Conservation (phyloP, 192 early-diverging fungal species). For the Phycomyces nitens region DNA sequence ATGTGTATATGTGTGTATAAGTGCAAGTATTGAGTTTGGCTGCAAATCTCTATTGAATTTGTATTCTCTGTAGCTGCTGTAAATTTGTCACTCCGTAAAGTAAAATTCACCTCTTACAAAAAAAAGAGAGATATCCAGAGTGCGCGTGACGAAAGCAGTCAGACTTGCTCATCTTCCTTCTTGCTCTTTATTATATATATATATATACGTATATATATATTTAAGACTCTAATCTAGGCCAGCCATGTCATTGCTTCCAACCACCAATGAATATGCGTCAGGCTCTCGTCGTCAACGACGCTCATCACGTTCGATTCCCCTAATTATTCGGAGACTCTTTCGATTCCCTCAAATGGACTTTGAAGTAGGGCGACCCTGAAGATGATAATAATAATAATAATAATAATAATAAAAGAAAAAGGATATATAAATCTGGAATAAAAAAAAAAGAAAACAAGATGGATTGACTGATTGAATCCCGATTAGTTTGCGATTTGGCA, state of each 20-base stretch:
- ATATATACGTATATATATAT: too few species aligned
- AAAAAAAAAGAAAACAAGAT: not conserved
- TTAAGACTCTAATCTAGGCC: too few species aligned
- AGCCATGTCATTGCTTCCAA: slow-evolving; percentile 26
- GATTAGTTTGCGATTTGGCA: slow-evolving; percentile 79
- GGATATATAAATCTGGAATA: not conserved
- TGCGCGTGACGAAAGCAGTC: slow-evolving; percentile 1
- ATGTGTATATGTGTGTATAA: too few species aligned
- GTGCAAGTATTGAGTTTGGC: too few species aligned
- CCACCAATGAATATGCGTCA: slow-evolving; percentile 5
- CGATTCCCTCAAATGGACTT: slow-evolving; percentile 81
- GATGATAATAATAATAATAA: too few species aligned
- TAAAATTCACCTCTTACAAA: too few species aligned
- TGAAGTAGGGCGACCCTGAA: slow-evolving; percentile 35
- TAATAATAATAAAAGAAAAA: too few species aligned
- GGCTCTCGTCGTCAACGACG: slow-evolving; percentile 12
- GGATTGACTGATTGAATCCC: not conserved
- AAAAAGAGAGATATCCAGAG: too few species aligned
- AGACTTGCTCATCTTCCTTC: not conserved
- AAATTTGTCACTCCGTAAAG: too few species aligned
- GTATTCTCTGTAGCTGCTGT: too few species aligned
- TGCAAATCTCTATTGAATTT: too few species aligned
- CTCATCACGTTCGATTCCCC: slow-evolving; percentile 39
- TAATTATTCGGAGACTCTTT: slow-evolving; percentile 51
- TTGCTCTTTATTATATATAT: not conserved